Conservation (phyloP, 2,329 filamentous ascomycete genomes). For the Fusarium floridanum region DNA sequence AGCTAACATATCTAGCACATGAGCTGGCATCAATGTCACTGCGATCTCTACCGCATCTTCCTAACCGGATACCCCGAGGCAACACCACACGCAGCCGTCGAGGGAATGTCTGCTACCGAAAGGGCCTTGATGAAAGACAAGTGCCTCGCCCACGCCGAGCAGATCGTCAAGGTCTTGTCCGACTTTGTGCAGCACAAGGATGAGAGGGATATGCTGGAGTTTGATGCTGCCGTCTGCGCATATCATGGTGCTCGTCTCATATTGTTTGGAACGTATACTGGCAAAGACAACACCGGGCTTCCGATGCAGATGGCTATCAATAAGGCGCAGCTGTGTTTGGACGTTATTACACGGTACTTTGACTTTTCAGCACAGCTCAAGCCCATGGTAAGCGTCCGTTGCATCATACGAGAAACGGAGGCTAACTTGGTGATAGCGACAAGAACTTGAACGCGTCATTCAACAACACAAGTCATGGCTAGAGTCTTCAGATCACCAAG, state of each 20-base stretch:
- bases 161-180: constrained; percentile 52
- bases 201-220: constrained; percentile 51
- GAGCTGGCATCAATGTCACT: constrained; percentile 58
- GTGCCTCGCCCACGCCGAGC: constrained; percentile 55
- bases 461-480: constrained; percentile 43
- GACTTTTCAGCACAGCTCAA: constrained; percentile 46
- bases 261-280: constrained; percentile 49
- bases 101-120: constrained; percentile 45
- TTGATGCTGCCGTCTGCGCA: constrained; percentile 58
- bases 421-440: constrained; percentile 23
- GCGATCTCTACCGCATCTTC: constrained; percentile 60
- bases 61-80: constrained; percentile 57
- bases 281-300: constrained; percentile 41
- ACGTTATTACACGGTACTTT: constrained; percentile 45
- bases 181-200: constrained; percentile 52
- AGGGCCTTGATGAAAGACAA: constrained; percentile 44
- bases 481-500: constrained; percentile 39
- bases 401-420: rapidly evolving
- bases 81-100: constrained; percentile 50
- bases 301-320: constrained; percentile 46
- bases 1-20: constrained; percentile 36
- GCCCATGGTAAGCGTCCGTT: constrained; percentile 34
- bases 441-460: constrained; percentile 45
- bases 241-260: constrained; percentile 57
- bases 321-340: constrained; percentile 44